Evolutionary conservation across 371 early-diverging fungal species (phyloP).

Genomic region (Syncephalis fuscata): DNA sequence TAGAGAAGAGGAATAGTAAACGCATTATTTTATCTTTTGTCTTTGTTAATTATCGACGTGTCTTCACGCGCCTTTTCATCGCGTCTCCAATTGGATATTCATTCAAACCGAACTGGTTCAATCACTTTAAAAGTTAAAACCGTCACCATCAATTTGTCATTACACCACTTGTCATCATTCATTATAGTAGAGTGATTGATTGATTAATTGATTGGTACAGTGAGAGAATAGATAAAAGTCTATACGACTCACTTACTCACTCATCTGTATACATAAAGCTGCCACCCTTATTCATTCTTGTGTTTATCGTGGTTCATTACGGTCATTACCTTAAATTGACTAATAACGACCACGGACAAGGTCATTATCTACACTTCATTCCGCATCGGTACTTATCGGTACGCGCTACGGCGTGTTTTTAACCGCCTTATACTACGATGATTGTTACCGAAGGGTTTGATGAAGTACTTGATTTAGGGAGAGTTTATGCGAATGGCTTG

Average conservation of each 20-base stretch:
- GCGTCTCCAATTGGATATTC: not conserved
- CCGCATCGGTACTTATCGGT: not conserved
- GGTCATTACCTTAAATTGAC: no score
- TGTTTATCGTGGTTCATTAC: no score
- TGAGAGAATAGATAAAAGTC: no score
- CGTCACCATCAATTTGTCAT: not conserved
- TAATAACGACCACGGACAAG: not conserved
- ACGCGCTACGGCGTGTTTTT: not conserved
- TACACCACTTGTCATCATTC: not conserved
- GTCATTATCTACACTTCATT: not conserved
- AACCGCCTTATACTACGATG: not conserved
- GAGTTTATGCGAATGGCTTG: constrained; percentile 67
- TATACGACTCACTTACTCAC: no score
- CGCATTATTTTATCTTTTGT: not conserved
- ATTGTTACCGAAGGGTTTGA: no score
- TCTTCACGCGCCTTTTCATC: not conserved
- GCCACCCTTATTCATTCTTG: no score
- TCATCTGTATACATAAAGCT: no score
- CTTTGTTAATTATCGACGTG: not conserved
- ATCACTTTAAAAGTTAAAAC: not conserved
- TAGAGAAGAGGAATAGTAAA: not conserved
- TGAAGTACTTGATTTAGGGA: constrained; percentile 31
- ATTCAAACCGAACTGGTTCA: no score
- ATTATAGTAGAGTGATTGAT: no score
- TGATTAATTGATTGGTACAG: no score